Percentiles rank a stretch among this genome's conserved stretches.
phyloP scores from a whole-genome alignment of 2,329 filamentous ascomycete genomes.

The Sclerotinia sclerotiorum region DNA sequence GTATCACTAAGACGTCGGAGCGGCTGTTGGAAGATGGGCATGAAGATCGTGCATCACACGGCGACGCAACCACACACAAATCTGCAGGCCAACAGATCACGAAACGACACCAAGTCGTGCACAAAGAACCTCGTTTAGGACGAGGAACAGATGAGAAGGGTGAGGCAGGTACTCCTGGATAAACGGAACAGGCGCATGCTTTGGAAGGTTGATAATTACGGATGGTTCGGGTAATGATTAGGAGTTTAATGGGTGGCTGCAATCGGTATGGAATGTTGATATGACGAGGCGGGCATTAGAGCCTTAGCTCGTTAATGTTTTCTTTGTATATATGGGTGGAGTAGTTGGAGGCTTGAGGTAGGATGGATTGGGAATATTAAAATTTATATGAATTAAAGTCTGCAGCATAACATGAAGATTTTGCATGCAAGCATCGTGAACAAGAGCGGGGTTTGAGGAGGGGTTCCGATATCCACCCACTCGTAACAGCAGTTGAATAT shows the following conservation, averaged over 20 bases:
- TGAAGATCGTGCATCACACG: neutral
- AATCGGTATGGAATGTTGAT: slow-evolving; percentile 1
- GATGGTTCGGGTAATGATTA: slow-evolving; percentile 9
- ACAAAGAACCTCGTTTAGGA: neutral
- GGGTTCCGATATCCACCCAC: no score
- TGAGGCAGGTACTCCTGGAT: slow-evolving; percentile 14
- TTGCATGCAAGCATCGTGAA: neutral
- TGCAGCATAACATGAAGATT: no score
- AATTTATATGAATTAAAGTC: neutral
- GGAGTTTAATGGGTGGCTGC: slow-evolving; percentile 12
- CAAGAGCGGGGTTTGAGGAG: no score
- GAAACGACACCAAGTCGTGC: neutral
- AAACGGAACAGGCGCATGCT: slow-evolving; percentile 15
- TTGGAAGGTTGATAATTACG: slow-evolving; percentile 8
- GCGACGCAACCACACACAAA: neutral
- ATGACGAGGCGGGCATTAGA: neutral
- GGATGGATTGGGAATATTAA: neutral
- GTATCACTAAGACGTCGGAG: no score
- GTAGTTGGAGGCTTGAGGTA: neutral
- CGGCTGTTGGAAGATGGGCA: neutral
- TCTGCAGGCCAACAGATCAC: neutral
- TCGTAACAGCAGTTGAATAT: no score
- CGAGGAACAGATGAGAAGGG: neutral
- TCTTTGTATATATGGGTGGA: slow-evolving; percentile 7
- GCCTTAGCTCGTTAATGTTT: neutral